Evolutionary conservation across 225 moss, liverwort and hornwort genomes (phyloP), one percentile per base, ranked within the genome.

Genomic region (Marchantia paleacea): DNA sequence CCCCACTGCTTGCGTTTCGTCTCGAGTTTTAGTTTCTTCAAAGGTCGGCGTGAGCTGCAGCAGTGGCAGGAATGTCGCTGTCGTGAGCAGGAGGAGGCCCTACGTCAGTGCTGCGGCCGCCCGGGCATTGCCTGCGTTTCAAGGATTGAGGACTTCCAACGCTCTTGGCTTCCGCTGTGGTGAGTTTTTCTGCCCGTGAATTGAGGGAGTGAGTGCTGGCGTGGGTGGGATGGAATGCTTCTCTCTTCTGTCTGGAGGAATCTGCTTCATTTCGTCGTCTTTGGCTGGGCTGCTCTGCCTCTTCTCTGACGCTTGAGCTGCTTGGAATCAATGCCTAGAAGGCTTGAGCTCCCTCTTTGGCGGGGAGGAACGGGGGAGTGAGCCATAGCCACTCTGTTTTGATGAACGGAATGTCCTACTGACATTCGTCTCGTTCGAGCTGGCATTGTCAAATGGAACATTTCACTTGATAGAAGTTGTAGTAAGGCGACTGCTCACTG

Each of bases 91-190:
- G n/a, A 54, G 69, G 26, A 81, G 60, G n/a, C 10, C 54, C 8
- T 19, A 48, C 3, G 52, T 49, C 7, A 12, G 14, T 6, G 54
- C 76, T 28, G 64, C 30, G 49, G 20, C 50, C 9, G 61, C 51
- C 24, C 73, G 70, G 58, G 79, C 54, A 30, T 57, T 79, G 69
- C 79, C 68, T 0, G 69, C 54, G 12, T 69, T 71, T 57, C 60
- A 55, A 71, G 72, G 80, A 25, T 63, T 80, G 80, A 63, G 60
- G 73, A 29, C 80, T 3, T 80, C 73, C 62, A 80, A 63, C 28
- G 73, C 63, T 18, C 57, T 71, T 12, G 39, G 79, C 55, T 55
- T 79, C 26, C 69, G 79, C 39, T 11, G 18, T 22, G 69, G 79
- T 69, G 31, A 54, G 69, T 71, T 53, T 25, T 16, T 26, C 29